Evolutionary conservation across 768 basidiomycete species (phyloP).

Genomic region (Trichaptum fuscoviolaceum): DNA sequence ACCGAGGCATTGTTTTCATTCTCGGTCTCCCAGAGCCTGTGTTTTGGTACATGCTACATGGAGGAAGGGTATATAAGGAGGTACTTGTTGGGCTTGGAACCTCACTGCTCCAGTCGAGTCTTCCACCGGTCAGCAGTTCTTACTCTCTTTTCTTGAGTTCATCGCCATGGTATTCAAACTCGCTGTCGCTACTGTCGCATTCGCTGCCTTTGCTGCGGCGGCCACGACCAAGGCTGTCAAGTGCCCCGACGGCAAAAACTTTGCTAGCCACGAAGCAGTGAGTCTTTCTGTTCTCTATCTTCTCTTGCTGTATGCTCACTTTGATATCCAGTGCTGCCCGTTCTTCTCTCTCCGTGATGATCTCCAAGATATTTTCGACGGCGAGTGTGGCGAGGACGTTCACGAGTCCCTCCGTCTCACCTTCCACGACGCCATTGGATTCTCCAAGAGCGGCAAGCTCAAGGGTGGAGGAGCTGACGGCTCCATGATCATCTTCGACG

Average conservation of each 20-base stretch:
- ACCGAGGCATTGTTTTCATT: neutral
- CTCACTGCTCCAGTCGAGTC: neutral
- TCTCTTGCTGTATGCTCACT: neutral
- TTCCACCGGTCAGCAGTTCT: neutral
- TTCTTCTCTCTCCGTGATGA: constrained; percentile 27
- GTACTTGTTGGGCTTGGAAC: neutral
- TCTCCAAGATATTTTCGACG: constrained; percentile 26
- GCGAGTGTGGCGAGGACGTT: constrained; percentile 26
- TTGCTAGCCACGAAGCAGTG: constrained; percentile 20
- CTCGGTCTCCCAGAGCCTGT: neutral
- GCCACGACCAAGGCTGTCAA: constrained; percentile 9
- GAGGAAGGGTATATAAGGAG: neutral
- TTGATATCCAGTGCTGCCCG: constrained; percentile 20
- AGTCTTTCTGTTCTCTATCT: neutral
- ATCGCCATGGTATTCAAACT: constrained; percentile 6
- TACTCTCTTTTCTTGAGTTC: neutral
- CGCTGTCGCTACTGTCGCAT: constrained; percentile 1
- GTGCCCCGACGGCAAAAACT: constrained; percentile 28
- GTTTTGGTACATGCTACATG: neutral
- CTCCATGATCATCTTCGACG: constrained; percentile 19
- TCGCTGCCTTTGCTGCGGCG: constrained; percentile 8
- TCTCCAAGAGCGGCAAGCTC: constrained; percentile 9
- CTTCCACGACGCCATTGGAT: constrained; percentile 7
- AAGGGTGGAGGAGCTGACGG: constrained; percentile 25
- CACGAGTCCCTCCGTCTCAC: constrained; percentile 20